These are phyloP conservation scores for Gaertneriomyces sp. DNA, from an alignment of 192 early-diverging fungal genomes.

Conservation along the genomic window DNA sequence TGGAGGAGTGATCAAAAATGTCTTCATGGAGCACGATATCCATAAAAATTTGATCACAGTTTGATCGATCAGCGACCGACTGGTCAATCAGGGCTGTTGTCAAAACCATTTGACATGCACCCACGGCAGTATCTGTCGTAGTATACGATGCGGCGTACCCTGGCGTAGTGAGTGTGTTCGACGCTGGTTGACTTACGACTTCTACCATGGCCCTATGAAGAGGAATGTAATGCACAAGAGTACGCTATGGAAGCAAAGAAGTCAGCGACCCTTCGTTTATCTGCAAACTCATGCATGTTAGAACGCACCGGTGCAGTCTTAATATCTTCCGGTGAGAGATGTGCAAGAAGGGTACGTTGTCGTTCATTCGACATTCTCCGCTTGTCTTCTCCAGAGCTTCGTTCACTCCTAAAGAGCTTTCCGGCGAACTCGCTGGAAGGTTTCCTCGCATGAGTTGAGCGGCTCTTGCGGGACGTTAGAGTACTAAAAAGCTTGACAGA, in stretches of 20 bases:
- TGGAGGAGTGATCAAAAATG: conserved; percentile 5
- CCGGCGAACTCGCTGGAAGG: conserved; percentile 13
- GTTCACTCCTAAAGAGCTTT: conserved; percentile 11
- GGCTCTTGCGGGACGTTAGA: conserved; percentile 1
- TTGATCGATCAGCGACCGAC: conserved; percentile 1
- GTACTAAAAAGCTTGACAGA: conserved; percentile 7
- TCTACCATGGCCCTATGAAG: conserved; percentile 36
- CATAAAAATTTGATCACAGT: conserved; percentile 16
- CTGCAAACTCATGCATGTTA: neutral
- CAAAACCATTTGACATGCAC: conserved; percentile 4
- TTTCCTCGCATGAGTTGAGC: conserved; percentile 19
- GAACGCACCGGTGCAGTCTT: conserved; percentile 34
- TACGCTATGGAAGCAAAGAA: conserved; percentile 24
- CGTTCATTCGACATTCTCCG: conserved; percentile 16
- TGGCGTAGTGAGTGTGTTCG: conserved; percentile 1
- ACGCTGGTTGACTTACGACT: neutral
- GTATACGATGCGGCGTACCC: conserved; percentile 2
- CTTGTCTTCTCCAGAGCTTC: conserved; percentile 24
- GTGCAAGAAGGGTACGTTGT: conserved; percentile 7
- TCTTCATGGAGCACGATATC: conserved; percentile 29
- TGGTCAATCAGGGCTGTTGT: neutral
- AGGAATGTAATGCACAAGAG: conserved; percentile 41
- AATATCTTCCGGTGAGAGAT: conserved; percentile 32
- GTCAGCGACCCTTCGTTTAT: neutral
- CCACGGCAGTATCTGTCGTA: conserved; percentile 2